A percentile compares a stretch with the other conserved stretches of the same genome.
These are phyloP conservation scores for Amoeboaphelidium protococcarum DNA, from an alignment of 371 early-diverging fungal genomes.

Conservation along the genomic window DNA sequence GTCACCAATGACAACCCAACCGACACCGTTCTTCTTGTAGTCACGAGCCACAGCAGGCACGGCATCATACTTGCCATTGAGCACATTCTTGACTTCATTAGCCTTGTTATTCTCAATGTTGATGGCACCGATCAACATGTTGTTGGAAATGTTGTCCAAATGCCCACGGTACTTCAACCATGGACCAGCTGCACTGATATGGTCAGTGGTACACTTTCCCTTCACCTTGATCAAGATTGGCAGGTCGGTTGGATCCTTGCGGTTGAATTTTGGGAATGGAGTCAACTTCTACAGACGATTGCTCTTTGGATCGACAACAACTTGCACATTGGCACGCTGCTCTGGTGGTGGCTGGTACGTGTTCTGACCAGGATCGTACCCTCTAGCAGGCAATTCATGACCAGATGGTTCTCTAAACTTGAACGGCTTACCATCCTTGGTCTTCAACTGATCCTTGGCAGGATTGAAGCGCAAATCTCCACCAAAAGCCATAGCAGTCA, in stretches of 20 bases:
- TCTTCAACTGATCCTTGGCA: conserved; percentile 47
- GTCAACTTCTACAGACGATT: conserved; percentile 58
- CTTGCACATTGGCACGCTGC: conserved; percentile 13
- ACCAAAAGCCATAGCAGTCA: conserved; percentile 70
- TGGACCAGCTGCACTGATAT: conserved; percentile 30
- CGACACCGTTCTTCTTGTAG: conserved; percentile 45
- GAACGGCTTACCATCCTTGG: conserved; percentile 25
- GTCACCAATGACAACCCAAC: conserved; percentile 81
- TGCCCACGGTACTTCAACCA: conserved; percentile 81
- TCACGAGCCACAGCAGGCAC: conserved; percentile 68
- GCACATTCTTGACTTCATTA: conserved; percentile 41
- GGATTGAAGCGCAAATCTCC: conserved; percentile 79
- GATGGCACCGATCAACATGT: conserved; percentile 82
- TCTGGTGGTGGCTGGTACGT: conserved; percentile 22
- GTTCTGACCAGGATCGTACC: conserved; percentile 48
- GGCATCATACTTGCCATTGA: conserved; percentile 34
- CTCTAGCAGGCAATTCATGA: conserved; percentile 52
- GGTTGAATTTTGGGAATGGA: conserved; percentile 50
- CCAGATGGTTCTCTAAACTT: conserved; percentile 53
- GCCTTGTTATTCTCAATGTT: conserved; percentile 52
- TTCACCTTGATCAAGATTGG: conserved; percentile 65
- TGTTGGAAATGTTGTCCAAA: conserved; percentile 81
- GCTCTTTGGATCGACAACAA: conserved; percentile 42
- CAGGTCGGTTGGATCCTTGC: conserved; percentile 41
- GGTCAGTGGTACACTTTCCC: conserved; percentile 95